These are phyloP conservation scores for Leccinum longicurvipes DNA, from an alignment of 768 basidiomycete genomes.

Conservation along the genomic window DNA sequence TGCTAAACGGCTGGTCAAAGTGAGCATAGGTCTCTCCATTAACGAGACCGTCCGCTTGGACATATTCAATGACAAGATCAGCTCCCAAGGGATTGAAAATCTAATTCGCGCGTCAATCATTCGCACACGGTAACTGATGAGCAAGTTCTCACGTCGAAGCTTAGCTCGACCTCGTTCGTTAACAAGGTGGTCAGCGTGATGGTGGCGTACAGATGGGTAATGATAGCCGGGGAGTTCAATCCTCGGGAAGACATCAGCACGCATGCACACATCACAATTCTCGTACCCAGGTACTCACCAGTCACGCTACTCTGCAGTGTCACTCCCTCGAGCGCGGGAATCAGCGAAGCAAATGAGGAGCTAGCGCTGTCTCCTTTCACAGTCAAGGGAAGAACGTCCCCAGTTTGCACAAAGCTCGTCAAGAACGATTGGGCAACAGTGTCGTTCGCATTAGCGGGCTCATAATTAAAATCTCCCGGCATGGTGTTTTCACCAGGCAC, in stretches of 20 bases:
- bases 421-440: conserved; percentile 62
- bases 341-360: conserved; percentile 60
- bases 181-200: conserved; percentile 50
- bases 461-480: conserved; percentile 63
- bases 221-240: conserved; percentile 52
- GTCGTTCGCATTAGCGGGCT: conserved; percentile 61
- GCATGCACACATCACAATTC: background rate
- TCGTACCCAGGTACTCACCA: conserved; percentile 31
- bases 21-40: conserved; percentile 54
- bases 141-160: conserved; percentile 49
- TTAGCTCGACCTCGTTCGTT: conserved; percentile 48
- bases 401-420: conserved; percentile 55
- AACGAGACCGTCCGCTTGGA: conserved; percentile 54
- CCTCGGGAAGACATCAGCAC: conserved; percentile 21
- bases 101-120: conserved; percentile 23
- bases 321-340: conserved; percentile 52
- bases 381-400: conserved; percentile 43
- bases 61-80: conserved; percentile 52
- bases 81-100: conserved; percentile 56
- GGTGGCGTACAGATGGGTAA: conserved; percentile 52
- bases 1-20: conserved; percentile 52
- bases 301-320: conserved; percentile 46
- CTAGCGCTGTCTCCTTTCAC: conserved; percentile 59
- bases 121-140: background rate
- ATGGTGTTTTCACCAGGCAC: conserved; percentile 54